These are phyloP conservation scores for Microdochium paspali DNA, from an alignment of 2,329 filamentous ascomycete species.

Conservation along the genomic window DNA sequence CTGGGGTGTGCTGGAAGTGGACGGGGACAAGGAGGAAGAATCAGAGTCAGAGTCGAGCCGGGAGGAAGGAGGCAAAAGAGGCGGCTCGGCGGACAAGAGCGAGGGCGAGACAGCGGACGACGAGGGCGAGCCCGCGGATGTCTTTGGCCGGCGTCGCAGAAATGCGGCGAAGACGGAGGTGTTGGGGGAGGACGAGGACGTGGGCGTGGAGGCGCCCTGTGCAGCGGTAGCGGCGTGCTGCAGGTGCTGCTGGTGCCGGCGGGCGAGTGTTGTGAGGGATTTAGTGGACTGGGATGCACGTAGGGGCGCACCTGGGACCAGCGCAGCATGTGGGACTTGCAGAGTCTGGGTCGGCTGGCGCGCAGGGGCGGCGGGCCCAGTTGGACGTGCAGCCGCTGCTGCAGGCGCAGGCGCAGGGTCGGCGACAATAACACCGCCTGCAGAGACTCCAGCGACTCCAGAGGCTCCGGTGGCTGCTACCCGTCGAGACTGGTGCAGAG, in stretches of 20 bases:
- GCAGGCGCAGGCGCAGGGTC: not conserved
- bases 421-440: not conserved
- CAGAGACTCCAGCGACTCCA: too few relatives aligned
- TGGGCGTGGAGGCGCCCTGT: too few relatives aligned
- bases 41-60: not conserved
- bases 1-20: not conserved
- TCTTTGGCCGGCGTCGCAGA: not conserved
- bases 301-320: not conserved
- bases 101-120: not conserved
- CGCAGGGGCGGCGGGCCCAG: not conserved
- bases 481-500: not conserved
- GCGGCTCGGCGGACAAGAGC: not conserved
- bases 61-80: not conserved
- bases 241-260: not conserved
- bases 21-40: not conserved
- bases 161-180: not conserved
- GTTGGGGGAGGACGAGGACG: not conserved
- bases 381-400: not conserved
- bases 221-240: not conserved
- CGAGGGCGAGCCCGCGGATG: not conserved
- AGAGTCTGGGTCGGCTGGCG: slow-evolving; percentile 1
- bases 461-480: too few relatives aligned
- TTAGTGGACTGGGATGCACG: slow-evolving; percentile 1
- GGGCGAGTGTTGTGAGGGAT: not conserved
- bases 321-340: not conserved